A percentile compares a stretch with the other conserved stretches of the same genome.
phyloP scores from a whole-genome alignment of 768 basidiomycete species.

The Boletus rufocinnamomeus region DNA sequence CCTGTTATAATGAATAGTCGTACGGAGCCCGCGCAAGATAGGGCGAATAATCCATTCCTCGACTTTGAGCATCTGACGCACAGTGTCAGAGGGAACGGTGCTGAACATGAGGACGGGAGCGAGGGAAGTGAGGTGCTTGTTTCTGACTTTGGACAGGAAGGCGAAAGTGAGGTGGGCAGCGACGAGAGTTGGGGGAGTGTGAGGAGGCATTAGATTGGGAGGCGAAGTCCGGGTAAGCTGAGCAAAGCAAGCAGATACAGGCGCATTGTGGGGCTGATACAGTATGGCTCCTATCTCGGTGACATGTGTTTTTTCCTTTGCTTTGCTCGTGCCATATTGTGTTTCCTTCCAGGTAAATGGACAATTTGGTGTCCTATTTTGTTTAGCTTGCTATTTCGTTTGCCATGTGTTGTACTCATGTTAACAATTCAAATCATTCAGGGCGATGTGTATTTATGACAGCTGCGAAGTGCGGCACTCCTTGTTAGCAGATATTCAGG shows the following conservation, averaged over 20 bases:
- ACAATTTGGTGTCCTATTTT: not conserved
- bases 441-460: not conserved
- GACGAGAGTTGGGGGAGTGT: slow-evolving; percentile 32
- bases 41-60: slow-evolving; percentile 25
- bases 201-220: slow-evolving; percentile 13
- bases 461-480: not conserved
- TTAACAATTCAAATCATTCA: not conserved
- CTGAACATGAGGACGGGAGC: slow-evolving; percentile 13
- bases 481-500: not conserved
- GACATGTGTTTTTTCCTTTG: not conserved
- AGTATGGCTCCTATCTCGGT: not conserved
- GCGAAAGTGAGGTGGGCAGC: slow-evolving; percentile 23
- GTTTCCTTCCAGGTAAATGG: not conserved
- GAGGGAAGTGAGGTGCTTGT: slow-evolving; percentile 25
- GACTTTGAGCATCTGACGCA: slow-evolving; percentile 21
- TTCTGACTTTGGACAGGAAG: slow-evolving; percentile 13
- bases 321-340: not conserved
- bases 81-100: not conserved
- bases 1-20: not conserved
- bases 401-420: not conserved
- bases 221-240: not conserved
- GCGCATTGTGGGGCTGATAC: not conserved
- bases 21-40: slow-evolving; percentile 5
- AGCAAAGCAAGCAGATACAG: not conserved
- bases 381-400: not conserved